A percentile compares a stretch with the other conserved stretches of the same genome.
Conservation (phyloP, 2,329 filamentous ascomycete species). For the Aspergillus sp. region DNA sequence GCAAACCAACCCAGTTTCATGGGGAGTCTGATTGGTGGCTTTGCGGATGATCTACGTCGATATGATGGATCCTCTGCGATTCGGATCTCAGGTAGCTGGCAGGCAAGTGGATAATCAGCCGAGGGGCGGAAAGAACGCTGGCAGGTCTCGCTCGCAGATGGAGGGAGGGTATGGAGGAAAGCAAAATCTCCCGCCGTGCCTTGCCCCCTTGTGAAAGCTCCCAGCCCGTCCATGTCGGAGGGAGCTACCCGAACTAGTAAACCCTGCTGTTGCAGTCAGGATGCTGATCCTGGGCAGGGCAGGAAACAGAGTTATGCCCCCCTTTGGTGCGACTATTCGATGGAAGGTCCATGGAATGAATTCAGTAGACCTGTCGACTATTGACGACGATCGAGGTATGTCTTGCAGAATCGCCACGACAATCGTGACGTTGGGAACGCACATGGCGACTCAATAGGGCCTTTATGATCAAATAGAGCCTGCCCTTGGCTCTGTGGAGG, state of each 20-base stretch:
- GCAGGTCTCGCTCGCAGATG: no score
- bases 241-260: no score
- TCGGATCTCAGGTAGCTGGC: no score
- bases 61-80: neutral
- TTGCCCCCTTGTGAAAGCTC: no score
- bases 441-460: constrained; percentile 3
- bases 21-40: neutral
- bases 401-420: constrained; percentile 3
- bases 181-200: no score
- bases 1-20: neutral
- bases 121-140: neutral
- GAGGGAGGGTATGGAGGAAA: no score
- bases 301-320: no score
- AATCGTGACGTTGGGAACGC: neutral
- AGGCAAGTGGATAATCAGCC: no score
- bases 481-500: neutral
- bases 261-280: no score
- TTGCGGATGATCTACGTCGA: neutral
- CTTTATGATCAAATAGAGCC: neutral
- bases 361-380: constrained; percentile 8
- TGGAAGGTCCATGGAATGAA: constrained; percentile 2
- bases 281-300: no score
- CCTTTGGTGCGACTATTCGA: neutral
- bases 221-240: no score
- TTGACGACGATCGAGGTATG: constrained; percentile 8